phyloP scores from a whole-genome alignment of 2,329 filamentous ascomycete species.

The Hansfordia pulvinata region DNA sequence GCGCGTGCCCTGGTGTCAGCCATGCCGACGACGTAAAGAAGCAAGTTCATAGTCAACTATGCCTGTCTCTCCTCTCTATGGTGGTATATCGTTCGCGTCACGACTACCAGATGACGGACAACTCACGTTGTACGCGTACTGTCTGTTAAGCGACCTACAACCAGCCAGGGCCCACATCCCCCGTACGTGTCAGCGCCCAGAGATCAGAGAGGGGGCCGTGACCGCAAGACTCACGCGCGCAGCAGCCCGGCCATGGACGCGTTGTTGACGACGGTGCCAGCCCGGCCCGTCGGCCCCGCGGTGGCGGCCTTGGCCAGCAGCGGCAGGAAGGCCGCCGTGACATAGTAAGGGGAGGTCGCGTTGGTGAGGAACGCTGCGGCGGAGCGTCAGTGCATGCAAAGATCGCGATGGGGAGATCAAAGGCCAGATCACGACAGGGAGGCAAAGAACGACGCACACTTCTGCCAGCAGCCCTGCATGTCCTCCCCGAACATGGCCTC shows the following conservation, averaged over 20 bases:
- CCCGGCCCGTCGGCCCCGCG: conserved; percentile 30
- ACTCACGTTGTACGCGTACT: conserved; percentile 14
- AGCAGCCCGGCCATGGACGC: conserved; percentile 34
- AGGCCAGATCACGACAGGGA: neutral
- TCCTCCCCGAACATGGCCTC: conserved; percentile 12
- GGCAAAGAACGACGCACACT: conserved; percentile 3
- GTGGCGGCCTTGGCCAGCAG: conserved; percentile 32
- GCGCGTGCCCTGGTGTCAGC: neutral
- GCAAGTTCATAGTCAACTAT: no score
- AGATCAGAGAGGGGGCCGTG: no score
- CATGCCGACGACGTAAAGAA: neutral
- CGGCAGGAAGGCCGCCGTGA: conserved; percentile 38
- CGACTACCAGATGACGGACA: neutral
- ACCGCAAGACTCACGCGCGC: conserved; percentile 21
- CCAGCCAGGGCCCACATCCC: no score
- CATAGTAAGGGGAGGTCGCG: conserved; percentile 34
- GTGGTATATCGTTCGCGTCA: no score
- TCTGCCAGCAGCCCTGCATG: conserved; percentile 11
- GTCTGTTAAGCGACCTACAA: conserved; percentile 10
- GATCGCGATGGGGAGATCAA: neutral
- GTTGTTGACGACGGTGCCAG: conserved; percentile 37
- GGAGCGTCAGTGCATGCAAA: neutral
- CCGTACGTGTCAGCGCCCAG: neutral
- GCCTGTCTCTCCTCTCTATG: no score
- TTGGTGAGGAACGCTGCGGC: conserved; percentile 36